A percentile compares a stretch with the other conserved stretches of the same genome.
Conservation (phyloP, 306 rosid genomes). For the Medicago lupulina region DNA sequence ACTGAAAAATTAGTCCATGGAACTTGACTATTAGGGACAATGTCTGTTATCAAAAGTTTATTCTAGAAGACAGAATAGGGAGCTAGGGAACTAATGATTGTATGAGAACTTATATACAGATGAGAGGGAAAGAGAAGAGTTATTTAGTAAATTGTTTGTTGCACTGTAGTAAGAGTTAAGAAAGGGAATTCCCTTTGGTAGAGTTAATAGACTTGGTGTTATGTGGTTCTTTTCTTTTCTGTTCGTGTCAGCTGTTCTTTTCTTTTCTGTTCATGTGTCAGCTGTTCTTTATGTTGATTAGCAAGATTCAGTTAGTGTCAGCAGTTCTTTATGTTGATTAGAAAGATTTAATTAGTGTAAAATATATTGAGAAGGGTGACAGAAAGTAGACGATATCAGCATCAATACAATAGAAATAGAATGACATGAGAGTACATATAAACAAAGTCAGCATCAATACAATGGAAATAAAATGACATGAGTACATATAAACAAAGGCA, state of each 20-base stretch:
- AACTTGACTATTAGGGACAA: not conserved
- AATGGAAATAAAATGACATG: not conserved
- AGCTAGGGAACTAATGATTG: not conserved
- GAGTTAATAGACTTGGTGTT: too few relatives aligned
- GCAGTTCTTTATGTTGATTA: not conserved
- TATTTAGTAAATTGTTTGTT: not conserved
- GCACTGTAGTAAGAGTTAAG: not conserved
- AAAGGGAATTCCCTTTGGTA: not conserved
- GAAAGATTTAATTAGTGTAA: not conserved
- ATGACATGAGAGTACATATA: not conserved
- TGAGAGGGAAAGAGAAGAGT: not conserved
- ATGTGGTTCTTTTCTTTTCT: too few relatives aligned
- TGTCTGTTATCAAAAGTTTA: not conserved
- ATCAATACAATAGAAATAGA: conserved; percentile 8
- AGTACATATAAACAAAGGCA: conserved; percentile 1
- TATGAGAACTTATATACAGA: not conserved
- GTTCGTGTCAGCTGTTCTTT: too few relatives aligned
- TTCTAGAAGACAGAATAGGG: not conserved
- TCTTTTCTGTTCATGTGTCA: not conserved
- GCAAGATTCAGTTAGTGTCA: not conserved
- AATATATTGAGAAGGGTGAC: conserved; percentile 14
- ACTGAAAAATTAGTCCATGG: not conserved
- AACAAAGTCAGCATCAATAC: not conserved
- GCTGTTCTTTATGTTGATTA: not conserved
- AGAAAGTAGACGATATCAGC: conserved; percentile 13